Evolutionary conservation across 169 alveolate genomes (phyloP).

Genomic region (Miamiensis avidus): DNA sequence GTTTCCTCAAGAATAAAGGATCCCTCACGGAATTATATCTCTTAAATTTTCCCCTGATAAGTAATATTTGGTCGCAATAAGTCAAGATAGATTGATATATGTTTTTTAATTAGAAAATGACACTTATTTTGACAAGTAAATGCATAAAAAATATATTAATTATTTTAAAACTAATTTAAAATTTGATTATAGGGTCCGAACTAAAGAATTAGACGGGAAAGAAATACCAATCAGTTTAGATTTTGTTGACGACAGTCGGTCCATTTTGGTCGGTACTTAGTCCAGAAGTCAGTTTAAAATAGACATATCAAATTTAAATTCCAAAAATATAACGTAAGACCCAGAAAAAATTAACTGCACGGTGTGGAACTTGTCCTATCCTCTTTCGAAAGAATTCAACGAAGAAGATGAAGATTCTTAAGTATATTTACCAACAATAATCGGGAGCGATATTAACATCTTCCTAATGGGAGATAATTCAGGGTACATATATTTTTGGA

Average conservation of each 20-base stretch:
- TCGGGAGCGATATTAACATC: constrained; percentile 49
- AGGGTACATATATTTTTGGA: constrained; percentile 65
- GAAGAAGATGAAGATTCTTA: constrained; percentile 2
- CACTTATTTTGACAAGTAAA: constrained; percentile 27
- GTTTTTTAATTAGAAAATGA: constrained; percentile 44
- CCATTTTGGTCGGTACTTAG: constrained; percentile 55
- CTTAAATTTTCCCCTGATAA: constrained; percentile 58
- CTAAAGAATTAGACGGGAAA: constrained; percentile 50
- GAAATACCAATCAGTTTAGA: constrained; percentile 65
- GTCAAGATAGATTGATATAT: constrained; percentile 54
- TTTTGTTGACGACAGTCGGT: constrained; percentile 64
- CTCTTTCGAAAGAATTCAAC: constrained; percentile 44
- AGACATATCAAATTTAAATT: constrained; percentile 41
- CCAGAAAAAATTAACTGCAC: constrained; percentile 53
- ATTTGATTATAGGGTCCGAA: constrained; percentile 18
- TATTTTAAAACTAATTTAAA: too few species aligned
- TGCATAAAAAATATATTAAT: too few species aligned
- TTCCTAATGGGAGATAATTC: constrained; percentile 63
- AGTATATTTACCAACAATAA: constrained; percentile 46
- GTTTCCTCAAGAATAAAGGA: constrained; percentile 51
- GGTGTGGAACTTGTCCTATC: constrained; percentile 58
- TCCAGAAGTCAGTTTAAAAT: constrained; percentile 46
- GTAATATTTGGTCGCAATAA: constrained; percentile 47
- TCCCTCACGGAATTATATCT: constrained; percentile 49
- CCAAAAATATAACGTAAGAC: constrained; percentile 48